These are phyloP conservation scores for Xylaria sp. DNA, from an alignment of 2,329 filamentous ascomycete species.

Conservation along the genomic window DNA sequence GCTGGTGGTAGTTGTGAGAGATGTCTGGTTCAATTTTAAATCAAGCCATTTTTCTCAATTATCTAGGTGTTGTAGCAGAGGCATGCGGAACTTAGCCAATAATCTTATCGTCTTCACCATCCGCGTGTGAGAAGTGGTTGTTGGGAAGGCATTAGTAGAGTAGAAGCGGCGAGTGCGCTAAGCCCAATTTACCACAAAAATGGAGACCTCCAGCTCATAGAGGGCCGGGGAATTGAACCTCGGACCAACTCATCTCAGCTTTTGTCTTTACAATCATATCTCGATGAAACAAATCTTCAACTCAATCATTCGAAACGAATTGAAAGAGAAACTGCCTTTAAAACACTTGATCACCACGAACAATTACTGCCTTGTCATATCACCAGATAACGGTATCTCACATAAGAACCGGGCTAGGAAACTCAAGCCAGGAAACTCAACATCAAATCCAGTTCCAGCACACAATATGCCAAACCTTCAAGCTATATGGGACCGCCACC, in stretches of 20 bases:
- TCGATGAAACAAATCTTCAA: background rate
- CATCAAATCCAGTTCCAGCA: background rate
- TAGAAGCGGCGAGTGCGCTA: background rate
- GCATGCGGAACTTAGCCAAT: background rate
- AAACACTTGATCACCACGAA: background rate
- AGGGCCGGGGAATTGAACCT: background rate
- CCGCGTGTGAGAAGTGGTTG: background rate
- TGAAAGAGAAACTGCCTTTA: background rate
- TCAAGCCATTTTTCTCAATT: background rate
- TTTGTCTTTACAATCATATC: background rate
- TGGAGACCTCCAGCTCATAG: background rate
- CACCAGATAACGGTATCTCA: background rate
- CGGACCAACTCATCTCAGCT: background rate
- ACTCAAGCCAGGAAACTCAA: background rate
- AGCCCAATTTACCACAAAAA: background rate
- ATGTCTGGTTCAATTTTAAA: no score
- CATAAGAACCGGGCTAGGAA: no score
- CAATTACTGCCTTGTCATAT: background rate
- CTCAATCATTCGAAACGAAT: background rate
- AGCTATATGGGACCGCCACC: constrained; percentile 29
- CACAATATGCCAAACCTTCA: constrained; percentile 16
- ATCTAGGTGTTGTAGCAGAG: background rate
- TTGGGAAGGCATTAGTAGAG: background rate
- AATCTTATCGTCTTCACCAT: background rate
- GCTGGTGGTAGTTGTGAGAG: no score